Evolutionary conservation across 2,329 filamentous ascomycete species (phyloP), one percentile per base, ranked within the genome.

Genomic region (Aureobasidium sp.): DNA sequence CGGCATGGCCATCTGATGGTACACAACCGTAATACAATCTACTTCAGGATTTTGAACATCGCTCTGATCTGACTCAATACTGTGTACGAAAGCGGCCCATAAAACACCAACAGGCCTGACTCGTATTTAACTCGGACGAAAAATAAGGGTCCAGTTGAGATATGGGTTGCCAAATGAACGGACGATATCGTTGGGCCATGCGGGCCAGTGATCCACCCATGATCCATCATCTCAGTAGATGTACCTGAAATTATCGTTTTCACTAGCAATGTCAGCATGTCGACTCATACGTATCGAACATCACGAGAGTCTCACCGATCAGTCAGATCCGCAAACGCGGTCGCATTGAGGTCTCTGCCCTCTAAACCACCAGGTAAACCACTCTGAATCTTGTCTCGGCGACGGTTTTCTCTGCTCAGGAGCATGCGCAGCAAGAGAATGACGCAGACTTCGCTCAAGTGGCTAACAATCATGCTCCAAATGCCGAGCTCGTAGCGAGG

Each of bases 381-480:
- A 15, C 75, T 74, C 66, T 81, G 78, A 10, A 80, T 72, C 27
- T 70, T 68, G 64, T 83, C 79, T 3, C 80, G 70, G 38, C 75
- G 73, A 61, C 72, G 70, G 60, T 83, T 83, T 7, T 59, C 57
- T 13, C 57, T 49, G 2, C 73, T 73, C 25, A 84, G 69, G 7
- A 79, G 66, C 4, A 78, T 65, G 35, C 80, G 77, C n/a, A 82
- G 73, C 0, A 68, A 62, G 6, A 73, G 63, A 21, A 82, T 75
- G 0, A 81, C 65, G 4, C 72, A 69, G 10, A 77, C 79, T 67
- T 84, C 81, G 13, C 81, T 71, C 21, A 82, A 67, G 63, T 82
- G 79, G 4, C 76, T 77, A 33, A 80, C 78, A 60, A 82, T 81
- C 77, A 82, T 82, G 17, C 76, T 80, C 79, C 80, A 82, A 55